Base-by-base conservation (phyloP, 2,329 filamentous ascomycete genomes). In the Ophiostoma sp. region DNA sequence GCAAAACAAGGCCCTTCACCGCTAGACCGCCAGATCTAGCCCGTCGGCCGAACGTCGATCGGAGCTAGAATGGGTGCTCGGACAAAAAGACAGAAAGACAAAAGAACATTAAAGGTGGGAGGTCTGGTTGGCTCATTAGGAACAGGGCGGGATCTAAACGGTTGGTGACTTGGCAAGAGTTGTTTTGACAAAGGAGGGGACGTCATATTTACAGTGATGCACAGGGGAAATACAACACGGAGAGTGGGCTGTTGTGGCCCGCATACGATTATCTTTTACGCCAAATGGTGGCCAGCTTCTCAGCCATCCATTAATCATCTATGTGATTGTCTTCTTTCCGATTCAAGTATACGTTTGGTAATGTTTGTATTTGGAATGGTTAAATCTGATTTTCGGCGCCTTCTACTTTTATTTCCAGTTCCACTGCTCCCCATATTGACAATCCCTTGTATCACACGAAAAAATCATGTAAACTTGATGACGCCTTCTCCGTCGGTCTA, bases 1-100 rank as follows among this genome's bases (percentile, higher is more conserved):
- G 42, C 64, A 45, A 68, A 50, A 48, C 39, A 50, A 22, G 25
- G 64, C 25, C 45, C 64, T 68, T 68, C 64, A 68, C 64, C 64
- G 64, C 64, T 39, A 66, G 63, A 66, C 22, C 33, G 33, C 59
- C 33, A 22, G n/a, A 22, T 28, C 63, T 28, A n/a, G 39, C 4
- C 63, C 36, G 6, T n/a, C 39, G 12, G 42, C n/a, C 42, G 64
- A 8, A 22, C 28, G 64, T 50, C 64, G 64, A 68, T 68, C 63
- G 64, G 64, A 45, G 61, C 61, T 45, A 36, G 61, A 45, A 66
- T 42, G 61, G 42, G 42, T 31, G 42, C 42, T 68, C 64, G 42
- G 64, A 68, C 22, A 33, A 17, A 12, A 22, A 48, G 2, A 2
- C 28, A 61, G 2, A 55, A 55, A 15, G 22, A 55, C 50, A 55